Evolutionary conservation across 2,329 filamentous ascomycete species (phyloP).

Genomic region (Exophiala sp.): DNA sequence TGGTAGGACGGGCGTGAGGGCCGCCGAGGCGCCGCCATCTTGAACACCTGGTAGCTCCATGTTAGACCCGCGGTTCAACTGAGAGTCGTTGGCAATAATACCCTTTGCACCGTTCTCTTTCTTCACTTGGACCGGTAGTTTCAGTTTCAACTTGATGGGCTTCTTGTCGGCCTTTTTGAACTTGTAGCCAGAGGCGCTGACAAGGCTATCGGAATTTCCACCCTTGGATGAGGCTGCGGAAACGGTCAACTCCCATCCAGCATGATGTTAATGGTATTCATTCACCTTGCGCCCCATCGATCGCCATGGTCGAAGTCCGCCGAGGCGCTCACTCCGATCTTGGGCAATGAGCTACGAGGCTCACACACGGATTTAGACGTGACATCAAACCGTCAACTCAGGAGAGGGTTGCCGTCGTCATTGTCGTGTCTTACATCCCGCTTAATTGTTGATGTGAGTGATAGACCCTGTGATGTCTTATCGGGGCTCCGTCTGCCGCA

Average conservation of each 20-base stretch:
- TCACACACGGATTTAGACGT: neutral
- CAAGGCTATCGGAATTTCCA: conserved; percentile 31
- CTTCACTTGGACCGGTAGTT: conserved; percentile 33
- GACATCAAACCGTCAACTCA: neutral
- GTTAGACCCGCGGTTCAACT: too few relatives aligned
- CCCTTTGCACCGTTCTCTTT: conserved; percentile 36
- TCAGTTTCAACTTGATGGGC: conserved; percentile 42
- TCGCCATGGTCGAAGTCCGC: conserved; percentile 1
- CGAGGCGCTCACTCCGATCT: neutral
- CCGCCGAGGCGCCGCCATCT: conserved; percentile 31
- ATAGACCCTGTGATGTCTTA: neutral
- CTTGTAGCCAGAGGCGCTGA: conserved; percentile 43
- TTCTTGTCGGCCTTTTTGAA: conserved; percentile 42
- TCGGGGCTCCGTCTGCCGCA: neutral
- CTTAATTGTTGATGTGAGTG: conserved; percentile 3
- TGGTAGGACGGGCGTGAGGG: conserved; percentile 41
- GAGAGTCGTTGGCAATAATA: too few relatives aligned
- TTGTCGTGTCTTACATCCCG: conserved; percentile 19
- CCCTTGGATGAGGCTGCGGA: conserved; percentile 3
- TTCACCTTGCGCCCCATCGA: conserved; percentile 6
- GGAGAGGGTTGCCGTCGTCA: neutral
- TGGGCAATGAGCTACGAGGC: neutral
- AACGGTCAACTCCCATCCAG: neutral
- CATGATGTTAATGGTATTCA: neutral
- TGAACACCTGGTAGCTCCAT: conserved; percentile 22